Conservation (phyloP, 805 yeast genomes). For the Metschnikowia lachancei region DNA sequence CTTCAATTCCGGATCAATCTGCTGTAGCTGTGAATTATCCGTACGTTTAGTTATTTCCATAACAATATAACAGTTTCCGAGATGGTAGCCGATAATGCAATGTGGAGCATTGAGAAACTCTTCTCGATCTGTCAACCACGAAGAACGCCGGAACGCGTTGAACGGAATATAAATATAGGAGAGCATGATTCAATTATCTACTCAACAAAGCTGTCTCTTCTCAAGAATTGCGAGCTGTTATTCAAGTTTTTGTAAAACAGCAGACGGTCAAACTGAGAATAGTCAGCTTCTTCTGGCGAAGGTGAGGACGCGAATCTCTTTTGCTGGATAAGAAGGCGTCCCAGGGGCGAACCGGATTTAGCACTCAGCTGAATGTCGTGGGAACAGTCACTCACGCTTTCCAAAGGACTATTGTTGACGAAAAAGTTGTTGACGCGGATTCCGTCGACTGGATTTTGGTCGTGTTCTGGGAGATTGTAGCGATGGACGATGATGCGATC, state of each 20-base stretch:
- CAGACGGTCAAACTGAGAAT: conserved; percentile 16
- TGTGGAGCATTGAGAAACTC: conserved; percentile 2
- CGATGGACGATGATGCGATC: conserved; percentile 7
- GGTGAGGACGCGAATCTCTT: conserved; percentile 8
- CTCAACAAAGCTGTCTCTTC: conserved; percentile 39
- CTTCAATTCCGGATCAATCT: conserved; percentile 3
- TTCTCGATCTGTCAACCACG: conserved; percentile 13
- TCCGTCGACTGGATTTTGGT: not conserved
- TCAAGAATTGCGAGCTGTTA: conserved; percentile 41
- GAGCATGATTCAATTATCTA: conserved; percentile 18
- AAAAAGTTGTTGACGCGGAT: not conserved
- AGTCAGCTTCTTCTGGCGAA: conserved; percentile 14
- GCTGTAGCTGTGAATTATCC: not conserved
- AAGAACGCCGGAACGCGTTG: conserved; percentile 24
- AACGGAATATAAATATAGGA: conserved; percentile 35
- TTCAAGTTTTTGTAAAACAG: conserved; percentile 32
- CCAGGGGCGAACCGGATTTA: not conserved
- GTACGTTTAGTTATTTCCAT: conserved; percentile 12
- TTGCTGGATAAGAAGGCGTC: not conserved
- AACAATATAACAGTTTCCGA: conserved; percentile 23
- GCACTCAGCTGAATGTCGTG: not conserved
- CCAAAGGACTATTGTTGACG: conserved; percentile 1
- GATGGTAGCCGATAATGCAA: conserved; percentile 27
- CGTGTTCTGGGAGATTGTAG: conserved; percentile 12
- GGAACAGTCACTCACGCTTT: not conserved